phyloP scores from a whole-genome alignment of 176 grass and related monocot genomes.

The Bromus sterilis region DNA sequence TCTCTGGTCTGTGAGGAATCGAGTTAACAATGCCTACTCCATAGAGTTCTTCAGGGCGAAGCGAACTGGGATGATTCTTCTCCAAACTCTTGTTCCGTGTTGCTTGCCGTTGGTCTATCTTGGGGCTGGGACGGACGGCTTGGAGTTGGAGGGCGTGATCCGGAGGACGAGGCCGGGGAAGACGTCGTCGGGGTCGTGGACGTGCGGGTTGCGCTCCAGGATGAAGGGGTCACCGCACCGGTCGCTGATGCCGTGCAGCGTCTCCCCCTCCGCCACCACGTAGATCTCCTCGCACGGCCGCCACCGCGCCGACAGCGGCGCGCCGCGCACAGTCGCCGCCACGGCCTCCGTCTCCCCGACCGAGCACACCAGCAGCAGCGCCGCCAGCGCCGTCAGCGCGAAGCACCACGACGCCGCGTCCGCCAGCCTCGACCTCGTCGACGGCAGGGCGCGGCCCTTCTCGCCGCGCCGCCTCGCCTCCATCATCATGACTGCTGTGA shows the following conservation, averaged over 20 bases:
- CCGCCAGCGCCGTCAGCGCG: constrained; percentile 35
- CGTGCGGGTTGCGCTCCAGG: constrained; percentile 83
- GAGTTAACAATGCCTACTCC: too few relatives aligned
- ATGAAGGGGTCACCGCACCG: constrained; percentile 88
- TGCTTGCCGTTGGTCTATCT: too few relatives aligned
- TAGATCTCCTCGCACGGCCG: constrained; percentile 86
- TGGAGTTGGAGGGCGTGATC: constrained; percentile 37
- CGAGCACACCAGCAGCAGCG: constrained; percentile 61
- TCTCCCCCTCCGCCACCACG: constrained; percentile 79
- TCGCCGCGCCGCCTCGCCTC: neutral
- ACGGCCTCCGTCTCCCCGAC: neutral
- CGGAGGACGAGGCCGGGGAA: constrained; percentile 87
- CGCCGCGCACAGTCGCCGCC: constrained; percentile 22
- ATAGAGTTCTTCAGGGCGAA: too few relatives aligned
- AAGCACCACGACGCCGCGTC: constrained; percentile 64
- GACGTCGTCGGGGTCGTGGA: constrained; percentile 97
- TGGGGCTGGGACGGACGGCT: neutral
- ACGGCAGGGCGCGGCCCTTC: too few relatives aligned
- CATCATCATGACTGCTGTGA: neutral
- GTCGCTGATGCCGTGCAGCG: constrained; percentile 94
- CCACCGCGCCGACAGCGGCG: constrained; percentile 7
- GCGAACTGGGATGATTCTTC: neutral
- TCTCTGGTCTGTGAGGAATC: too few relatives aligned
- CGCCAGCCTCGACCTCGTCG: neutral
- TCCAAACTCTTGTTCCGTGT: too few relatives aligned